Conservation (phyloP, 106 monocot genomes). For the Gastrodia elata region DNA sequence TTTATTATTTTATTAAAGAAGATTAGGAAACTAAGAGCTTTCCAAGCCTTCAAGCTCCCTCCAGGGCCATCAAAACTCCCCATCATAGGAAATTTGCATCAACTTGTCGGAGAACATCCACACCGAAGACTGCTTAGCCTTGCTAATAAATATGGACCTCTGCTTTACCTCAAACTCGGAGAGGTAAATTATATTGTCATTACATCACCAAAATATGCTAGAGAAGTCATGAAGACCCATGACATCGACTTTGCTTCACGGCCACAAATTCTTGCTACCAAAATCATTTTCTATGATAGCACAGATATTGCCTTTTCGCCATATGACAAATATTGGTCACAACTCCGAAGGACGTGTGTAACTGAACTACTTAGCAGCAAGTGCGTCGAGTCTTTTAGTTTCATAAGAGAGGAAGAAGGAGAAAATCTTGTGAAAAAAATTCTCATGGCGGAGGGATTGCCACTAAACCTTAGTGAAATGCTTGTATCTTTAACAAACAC, state of each 20-base stretch:
- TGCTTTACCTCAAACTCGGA: constrained; percentile 17
- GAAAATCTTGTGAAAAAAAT: background rate
- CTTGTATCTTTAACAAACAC: background rate
- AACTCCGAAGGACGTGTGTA: too few species aligned
- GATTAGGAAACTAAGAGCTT: too few species aligned
- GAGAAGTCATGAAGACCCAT: constrained; percentile 12
- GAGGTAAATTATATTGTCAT: constrained; percentile 6
- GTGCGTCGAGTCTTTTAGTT: too few species aligned
- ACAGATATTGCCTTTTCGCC: background rate
- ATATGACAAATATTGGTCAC: too few species aligned
- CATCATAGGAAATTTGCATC: constrained; percentile 16
- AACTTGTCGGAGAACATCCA: background rate
- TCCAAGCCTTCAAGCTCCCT: constrained; percentile 1
- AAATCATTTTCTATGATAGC: background rate
- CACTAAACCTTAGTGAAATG: background rate
- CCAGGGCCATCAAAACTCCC: constrained; percentile 11
- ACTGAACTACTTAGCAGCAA: too few species aligned
- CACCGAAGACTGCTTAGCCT: constrained; percentile 5
- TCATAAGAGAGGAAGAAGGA: background rate
- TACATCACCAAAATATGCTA: constrained; percentile 1
- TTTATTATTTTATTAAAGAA: too few species aligned
- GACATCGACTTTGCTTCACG: constrained; percentile 10
- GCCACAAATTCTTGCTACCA: background rate
- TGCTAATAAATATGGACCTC: constrained; percentile 6
- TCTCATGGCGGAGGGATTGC: background rate